Percentiles rank a stretch among this genome's conserved stretches.
These are phyloP conservation scores for Macaranga tanarius DNA, from an alignment of 441 rosid species.

Conservation along the genomic window DNA sequence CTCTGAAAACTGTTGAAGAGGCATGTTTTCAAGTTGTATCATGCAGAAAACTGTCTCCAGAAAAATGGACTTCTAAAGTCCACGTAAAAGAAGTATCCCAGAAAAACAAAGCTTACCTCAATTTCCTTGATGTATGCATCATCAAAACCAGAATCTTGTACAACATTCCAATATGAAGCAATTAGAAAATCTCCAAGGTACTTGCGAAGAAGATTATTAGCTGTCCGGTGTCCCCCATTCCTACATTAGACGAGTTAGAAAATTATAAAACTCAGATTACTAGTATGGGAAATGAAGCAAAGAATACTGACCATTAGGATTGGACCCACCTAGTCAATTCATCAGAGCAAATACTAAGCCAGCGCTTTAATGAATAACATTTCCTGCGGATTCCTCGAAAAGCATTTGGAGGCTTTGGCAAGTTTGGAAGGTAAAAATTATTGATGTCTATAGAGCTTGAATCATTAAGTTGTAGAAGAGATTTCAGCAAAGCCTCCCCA, in stretches of 20 bases:
- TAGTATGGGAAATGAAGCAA: neutral
- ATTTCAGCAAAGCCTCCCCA: conserved; percentile 50
- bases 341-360: conserved; percentile 90
- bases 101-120: conserved; percentile 54
- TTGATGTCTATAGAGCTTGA: conserved; percentile 52
- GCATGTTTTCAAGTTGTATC: neutral
- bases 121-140: conserved; percentile 77
- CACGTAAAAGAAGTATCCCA: neutral
- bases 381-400: conserved; percentile 86
- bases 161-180: conserved; percentile 60
- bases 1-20: neutral
- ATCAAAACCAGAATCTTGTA: conserved; percentile 78
- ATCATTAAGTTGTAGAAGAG: conserved; percentile 59
- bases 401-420: conserved; percentile 77
- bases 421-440: conserved; percentile 61
- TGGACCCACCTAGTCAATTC: conserved; percentile 68
- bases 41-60: neutral
- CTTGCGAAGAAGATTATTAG: conserved; percentile 71
- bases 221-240: conserved; percentile 58
- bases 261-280: neutral
- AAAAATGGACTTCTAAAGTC: neutral
- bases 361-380: conserved; percentile 63
- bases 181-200: conserved; percentile 89
- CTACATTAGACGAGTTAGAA: conserved; percentile 38
- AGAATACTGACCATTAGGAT: neutral